Evolutionary conservation across 2,329 filamentous ascomycete genomes (phyloP), one percentile per base, ranked within the genome.

Genomic region (Trichoderma sp.): DNA sequence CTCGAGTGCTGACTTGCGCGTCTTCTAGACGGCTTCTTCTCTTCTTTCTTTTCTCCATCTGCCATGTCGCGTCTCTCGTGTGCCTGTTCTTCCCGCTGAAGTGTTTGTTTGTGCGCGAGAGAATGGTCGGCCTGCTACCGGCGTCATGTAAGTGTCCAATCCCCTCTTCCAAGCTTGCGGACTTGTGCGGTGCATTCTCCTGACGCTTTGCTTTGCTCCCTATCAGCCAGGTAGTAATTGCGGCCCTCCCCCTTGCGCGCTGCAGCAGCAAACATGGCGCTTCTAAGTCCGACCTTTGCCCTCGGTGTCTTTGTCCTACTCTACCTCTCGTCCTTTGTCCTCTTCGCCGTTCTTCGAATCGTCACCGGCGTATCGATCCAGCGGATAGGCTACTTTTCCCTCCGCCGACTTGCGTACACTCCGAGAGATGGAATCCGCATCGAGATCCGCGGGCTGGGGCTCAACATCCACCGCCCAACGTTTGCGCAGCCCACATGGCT

Each of bases 401-500:
- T 99, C 73, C 91, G 95, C 72, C 91, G 95, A 74, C 91, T 99
- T 71, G 91, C 94, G 69, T 98, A 96, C 79, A 93, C 92, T 16
- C 93, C 93, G 33, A 90, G 87, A 80, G 93, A 97, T 87, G 96
- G 96, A 74, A 84, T 97, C 76, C 91, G 91, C 75, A 89, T 99
- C 79, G 93, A 97, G 79, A 90, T 99, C 68, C 90, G 96, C 62
- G 93, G 94, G 62, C 85, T 99, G 64, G 94, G 96, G 56, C 85
- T 99, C 75, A 91, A 92, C 69, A 81, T 98, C 72, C 96, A 99
- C 81, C 90, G 94, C 5, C 96, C 96, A 14, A 98, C 96, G 6
- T 98, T 99, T 81, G 93, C 95, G 58, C 94, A 98, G 79, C 96
- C 96, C 56, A 98, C 96, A 72, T 98, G 95, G 94, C 84, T 97